These are phyloP conservation scores for Crithidia mellificae DNA, from an alignment of 208 protist genomes.

Conservation along the genomic window DNA sequence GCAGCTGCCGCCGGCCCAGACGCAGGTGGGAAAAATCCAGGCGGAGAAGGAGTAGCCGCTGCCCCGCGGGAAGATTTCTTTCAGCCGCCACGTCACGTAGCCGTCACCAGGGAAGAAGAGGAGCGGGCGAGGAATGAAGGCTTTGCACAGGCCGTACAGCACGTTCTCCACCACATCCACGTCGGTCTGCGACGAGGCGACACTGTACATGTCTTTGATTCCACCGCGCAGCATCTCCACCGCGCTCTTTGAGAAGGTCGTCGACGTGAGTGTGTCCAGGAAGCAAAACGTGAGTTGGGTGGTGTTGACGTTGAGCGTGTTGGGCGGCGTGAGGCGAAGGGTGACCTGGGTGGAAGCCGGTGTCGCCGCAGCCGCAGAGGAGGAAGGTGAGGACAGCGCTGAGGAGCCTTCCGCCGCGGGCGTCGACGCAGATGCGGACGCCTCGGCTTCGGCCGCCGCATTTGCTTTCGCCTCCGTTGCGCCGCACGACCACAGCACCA, in stretches of 20 bases:
- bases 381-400: background rate
- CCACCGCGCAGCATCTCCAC: constrained; percentile 49
- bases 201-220: constrained; percentile 57
- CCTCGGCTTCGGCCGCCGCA: background rate
- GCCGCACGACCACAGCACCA: constrained; percentile 22
- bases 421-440: background rate
- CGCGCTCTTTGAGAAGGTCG: constrained; percentile 41
- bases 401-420: constrained; percentile 3
- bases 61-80: constrained; percentile 32
- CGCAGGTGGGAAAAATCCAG: constrained; percentile 81
- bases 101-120: constrained; percentile 76
- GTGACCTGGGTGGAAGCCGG: constrained; percentile 15
- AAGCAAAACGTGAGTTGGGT: constrained; percentile 70
- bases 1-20: constrained; percentile 71
- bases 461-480: background rate
- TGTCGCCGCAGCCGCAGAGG: background rate
- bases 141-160: constrained; percentile 59
- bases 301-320: constrained; percentile 59
- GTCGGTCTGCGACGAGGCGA: constrained; percentile 62
- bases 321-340: constrained; percentile 20
- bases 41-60: constrained; percentile 76
- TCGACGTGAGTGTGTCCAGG: constrained; percentile 57
- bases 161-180: constrained; percentile 72
- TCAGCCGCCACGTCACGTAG: constrained; percentile 57
- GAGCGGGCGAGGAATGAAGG: constrained; percentile 40